Evolutionary conservation across 129 eudicot species (phyloP), one percentile per base, ranked within the genome.

Genomic region (Chrysanthemum makinoi): DNA sequence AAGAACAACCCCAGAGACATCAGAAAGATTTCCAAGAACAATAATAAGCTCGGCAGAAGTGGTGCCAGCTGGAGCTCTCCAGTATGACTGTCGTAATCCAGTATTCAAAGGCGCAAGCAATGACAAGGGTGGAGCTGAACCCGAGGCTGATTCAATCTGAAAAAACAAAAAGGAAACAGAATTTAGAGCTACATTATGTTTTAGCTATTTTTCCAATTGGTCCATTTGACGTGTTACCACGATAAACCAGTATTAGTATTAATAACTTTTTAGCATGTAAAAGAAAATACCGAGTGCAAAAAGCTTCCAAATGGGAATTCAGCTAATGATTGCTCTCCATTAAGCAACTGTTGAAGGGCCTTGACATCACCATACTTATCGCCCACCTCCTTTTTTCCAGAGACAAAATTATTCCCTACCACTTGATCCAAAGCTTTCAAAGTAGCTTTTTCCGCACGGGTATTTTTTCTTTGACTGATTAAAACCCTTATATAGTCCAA

Each of bases 291-390:
- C 91, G 86, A 80, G 74, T 88, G 87, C 74, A 91, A 57, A 77
- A 88, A 84, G 87, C 97, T 91, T 66, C 94, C 90, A 68, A 60
- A 83, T 16, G 97, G 97, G 76, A 88, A 91, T 72, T 86, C 94
- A 51, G 97, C 97, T 65, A 91, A 83, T 5, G 97, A 91, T 77
- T 91, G 96, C 80, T 84, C 94, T 75, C 84, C 96, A 77, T 81
- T 80, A n/a, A 86, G 74, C 8, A 91, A 81, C 72, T 81, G 64
- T 46, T 39, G 65, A 26, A 60, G 15, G 43, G 30, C 13, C 43
- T 77, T 75, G 28, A 16, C 75, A 62, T 49, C 52, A 56, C 28
- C 79, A 28, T 72, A 15, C 49, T 70, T 77, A 43, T 60, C 66
- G 63, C 60, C 49, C 10, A 77, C 55, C 64, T 75, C 79, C 77